Evolutionary conservation across 2,329 filamentous ascomycete genomes (phyloP).

Genomic region (Ophiobolus disseminans): DNA sequence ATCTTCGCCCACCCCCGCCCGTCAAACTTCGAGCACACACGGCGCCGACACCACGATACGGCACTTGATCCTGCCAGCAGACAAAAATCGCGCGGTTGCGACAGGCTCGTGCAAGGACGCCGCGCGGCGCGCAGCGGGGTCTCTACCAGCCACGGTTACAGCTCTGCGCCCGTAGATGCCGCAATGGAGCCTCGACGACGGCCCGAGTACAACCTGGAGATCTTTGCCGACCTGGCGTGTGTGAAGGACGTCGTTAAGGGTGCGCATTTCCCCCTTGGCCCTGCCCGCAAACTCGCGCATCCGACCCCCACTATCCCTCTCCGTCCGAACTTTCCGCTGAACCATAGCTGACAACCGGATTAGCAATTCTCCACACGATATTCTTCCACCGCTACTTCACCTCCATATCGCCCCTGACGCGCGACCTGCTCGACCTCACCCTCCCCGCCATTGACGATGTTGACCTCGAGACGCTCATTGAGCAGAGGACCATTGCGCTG

Average conservation of each 20-base stretch:
- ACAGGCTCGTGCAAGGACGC: constrained; percentile 14
- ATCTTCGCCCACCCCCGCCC: constrained; percentile 9
- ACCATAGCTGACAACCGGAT: constrained; percentile 12
- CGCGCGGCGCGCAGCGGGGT: constrained; percentile 19
- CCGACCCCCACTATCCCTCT: constrained; percentile 8
- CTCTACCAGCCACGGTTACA: constrained; percentile 13
- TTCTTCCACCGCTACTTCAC: constrained; percentile 99
- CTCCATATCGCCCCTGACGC: constrained; percentile 78
- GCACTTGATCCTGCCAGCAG: background rate
- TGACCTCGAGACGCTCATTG: constrained; percentile 91
- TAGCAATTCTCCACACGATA: constrained; percentile 92
- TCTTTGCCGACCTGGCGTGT: constrained; percentile 88
- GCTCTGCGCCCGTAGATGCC: constrained; percentile 28
- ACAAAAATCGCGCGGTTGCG: constrained; percentile 14
- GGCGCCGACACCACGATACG: background rate
- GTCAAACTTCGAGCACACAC: background rate
- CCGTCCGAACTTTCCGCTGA: constrained; percentile 9
- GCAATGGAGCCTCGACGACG: constrained; percentile 70
- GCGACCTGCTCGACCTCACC: constrained; percentile 89
- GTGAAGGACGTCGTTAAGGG: constrained; percentile 94
- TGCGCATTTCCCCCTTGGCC: constrained; percentile 50
- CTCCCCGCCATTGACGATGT: constrained; percentile 88
- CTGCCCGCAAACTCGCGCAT: constrained; percentile 12
- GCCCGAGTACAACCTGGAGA: constrained; percentile 90
- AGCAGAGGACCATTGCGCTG: constrained; percentile 80